Base-by-base conservation (phyloP, 495 filamentous ascomycete species). In the Penicillium paradoxum region DNA sequence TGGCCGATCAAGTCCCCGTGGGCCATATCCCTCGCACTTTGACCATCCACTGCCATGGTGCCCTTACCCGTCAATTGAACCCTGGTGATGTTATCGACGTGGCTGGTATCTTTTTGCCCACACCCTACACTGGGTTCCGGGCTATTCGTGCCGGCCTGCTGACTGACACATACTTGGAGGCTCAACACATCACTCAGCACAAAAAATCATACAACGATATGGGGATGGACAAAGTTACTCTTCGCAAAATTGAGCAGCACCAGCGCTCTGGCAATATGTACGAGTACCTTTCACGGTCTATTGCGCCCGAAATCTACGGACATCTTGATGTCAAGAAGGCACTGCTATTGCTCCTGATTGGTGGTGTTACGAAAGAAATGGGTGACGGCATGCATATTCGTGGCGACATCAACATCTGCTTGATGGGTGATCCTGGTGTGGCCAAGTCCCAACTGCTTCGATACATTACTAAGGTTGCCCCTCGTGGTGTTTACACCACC, bases 351-450 rank as follows among this genome's bases (percentile, higher is more conserved):
- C 86, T 97, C 15, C 80, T 98, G 38, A 95, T 98, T 46, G 93
- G 93, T 36, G 93, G 93, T 72, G 95, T 96, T 9, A 96, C 87
- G 13, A 98, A 98, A 72, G 84, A 90, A 58, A 95, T 98, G 83
- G 91, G 92, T 42, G 93, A 98, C 58, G 93, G 93, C 38, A 97
- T 98, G 95, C 80, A 85, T 52, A 98, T 98, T 72, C 88, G 93
- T 76, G 95, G 93, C 57, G 93, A 98, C 61, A 95, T 98, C 75
- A 98, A 98, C 70, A 83, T 97, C 63, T 98, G 93, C 72, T 76
- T 98, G 54, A 97, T 98, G 93, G 93, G 93, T 76, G 93, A 98
- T 65, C 93, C 93, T 63, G 93, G 93, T 87, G 95, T 97, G 55
- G 93, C 93, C 71, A 98, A 98, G 73, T 98, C 93, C 29, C 93